Base-by-base conservation (phyloP, 1,284 basidiomycete genomes). In the Exsudoporus floridanus region DNA sequence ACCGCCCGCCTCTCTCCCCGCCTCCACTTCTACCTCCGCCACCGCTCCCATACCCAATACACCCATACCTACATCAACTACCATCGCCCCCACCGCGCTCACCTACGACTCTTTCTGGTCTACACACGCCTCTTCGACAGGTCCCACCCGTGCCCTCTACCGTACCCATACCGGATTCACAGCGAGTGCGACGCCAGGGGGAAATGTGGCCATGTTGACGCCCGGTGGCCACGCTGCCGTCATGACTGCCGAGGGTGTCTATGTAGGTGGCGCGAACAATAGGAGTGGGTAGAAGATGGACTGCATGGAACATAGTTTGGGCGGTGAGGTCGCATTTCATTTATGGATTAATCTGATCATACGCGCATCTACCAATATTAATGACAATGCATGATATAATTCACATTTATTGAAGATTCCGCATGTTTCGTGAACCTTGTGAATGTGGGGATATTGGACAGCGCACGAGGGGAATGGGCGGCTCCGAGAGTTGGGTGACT, bases 101-200 rank as follows among this genome's bases (percentile, higher is more conserved):
- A 86, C 83, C 5, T 85, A 86, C 58, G 83, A 85, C 63, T 79
- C 81, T 0, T 85, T 86, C 60, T 86, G 84, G 83, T 83, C 81
- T 3, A 73, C 79, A 7, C 78, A 81, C 55, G 70, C 73, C 6
- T 67, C 73, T 1, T 57, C 62, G 4, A 34, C 62, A 3, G 65
- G 64, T 7, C 33, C 63, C 8, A 66, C 65, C 0, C 66, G 64
- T 6, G 60, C 65, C 1, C 56, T 70, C 9, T 72, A 71, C 38
- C 65, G 71, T 4, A 71, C 69, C 5, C 59, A 69, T 3, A 54
- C 65, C 3, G 69, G 65, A 4, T 67, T 67, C 37, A 56, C 64
- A 1, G 57, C 65, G 7, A 67, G 59, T 13, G 62, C 64, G 0
- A 49, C 60, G 3, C 54, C 66, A 5, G 44, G 52, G 2, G 67